Evolutionary conservation across 2,329 filamentous ascomycete species (phyloP).

Genomic region (Ramularia collo-cygni): DNA sequence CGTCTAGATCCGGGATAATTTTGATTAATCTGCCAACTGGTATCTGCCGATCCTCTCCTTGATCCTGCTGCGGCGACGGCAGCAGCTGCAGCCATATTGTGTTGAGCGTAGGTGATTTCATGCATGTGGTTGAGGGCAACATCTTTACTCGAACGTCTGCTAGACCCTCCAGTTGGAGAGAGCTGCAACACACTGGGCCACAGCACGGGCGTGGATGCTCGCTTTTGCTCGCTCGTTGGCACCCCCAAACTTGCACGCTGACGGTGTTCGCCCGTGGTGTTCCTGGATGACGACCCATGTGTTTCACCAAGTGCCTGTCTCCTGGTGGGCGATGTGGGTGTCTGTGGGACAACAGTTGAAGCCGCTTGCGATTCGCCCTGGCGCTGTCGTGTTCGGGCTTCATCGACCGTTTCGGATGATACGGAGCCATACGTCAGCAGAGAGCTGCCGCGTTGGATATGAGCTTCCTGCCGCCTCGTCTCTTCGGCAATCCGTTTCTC

Average conservation of each 20-base stretch:
- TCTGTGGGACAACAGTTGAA: slow-evolving; percentile 14
- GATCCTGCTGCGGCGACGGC: slow-evolving; percentile 17
- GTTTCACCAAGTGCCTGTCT: slow-evolving; percentile 14
- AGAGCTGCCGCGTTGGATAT: slow-evolving; percentile 15
- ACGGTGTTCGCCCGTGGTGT: slow-evolving; percentile 22
- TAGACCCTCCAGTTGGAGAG: slow-evolving; percentile 21
- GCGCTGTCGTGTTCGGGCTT: slow-evolving; percentile 23
- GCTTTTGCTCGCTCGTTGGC: slow-evolving; percentile 17
- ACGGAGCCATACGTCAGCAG: slow-evolving; percentile 26
- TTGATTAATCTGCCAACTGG: slow-evolving; percentile 27
- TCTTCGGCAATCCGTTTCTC: slow-evolving; percentile 60
- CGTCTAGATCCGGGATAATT: slow-evolving; percentile 27
- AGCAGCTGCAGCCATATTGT: slow-evolving; percentile 14
- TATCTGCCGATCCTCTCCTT: slow-evolving; percentile 31
- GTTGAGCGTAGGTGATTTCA: slow-evolving; percentile 26
- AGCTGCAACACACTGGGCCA: slow-evolving; percentile 17
- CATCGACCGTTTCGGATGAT: slow-evolving; percentile 25
- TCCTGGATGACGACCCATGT: slow-evolving; percentile 9
- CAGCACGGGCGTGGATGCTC: slow-evolving; percentile 21
- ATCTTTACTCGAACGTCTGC: slow-evolving; percentile 32
- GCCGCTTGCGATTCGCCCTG: slow-evolving; percentile 25
- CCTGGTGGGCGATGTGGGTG: slow-evolving; percentile 18
- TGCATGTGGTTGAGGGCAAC: slow-evolving; percentile 30
- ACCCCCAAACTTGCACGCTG: slow-evolving; percentile 20
- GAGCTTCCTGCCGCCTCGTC: slow-evolving; percentile 41